A percentile compares a stretch with the other conserved stretches of the same genome.
These are phyloP conservation scores for Stereum hirsutum DNA, from an alignment of 1,284 basidiomycete genomes.

Conservation along the genomic window DNA sequence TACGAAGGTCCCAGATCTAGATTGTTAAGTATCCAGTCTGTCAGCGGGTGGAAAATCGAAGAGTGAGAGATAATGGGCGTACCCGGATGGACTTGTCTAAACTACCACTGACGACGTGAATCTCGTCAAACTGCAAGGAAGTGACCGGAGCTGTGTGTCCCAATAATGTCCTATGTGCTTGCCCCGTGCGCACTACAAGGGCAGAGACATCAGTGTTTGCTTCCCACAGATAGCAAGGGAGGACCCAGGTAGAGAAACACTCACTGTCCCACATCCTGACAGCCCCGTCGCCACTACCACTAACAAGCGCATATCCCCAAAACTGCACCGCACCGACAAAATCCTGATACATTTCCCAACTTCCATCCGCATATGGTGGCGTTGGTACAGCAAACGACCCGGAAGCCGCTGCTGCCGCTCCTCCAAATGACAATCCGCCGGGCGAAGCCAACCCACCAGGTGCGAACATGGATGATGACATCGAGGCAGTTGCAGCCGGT, in stretches of 20 bases:
- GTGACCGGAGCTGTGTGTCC: conserved; percentile 95
- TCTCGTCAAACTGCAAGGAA: conserved; percentile 94
- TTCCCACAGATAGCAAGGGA: conserved; percentile 2
- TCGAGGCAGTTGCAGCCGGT: conserved; percentile 37
- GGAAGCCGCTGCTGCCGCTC: conserved; percentile 46
- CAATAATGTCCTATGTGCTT: conserved; percentile 87
- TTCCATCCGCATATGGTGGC: conserved; percentile 84
- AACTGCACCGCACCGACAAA: conserved; percentile 98
- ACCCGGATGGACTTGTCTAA: conserved; percentile 92
- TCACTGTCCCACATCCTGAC: conserved; percentile 99
- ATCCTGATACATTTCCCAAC: conserved; percentile 93
- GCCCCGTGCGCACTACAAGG: conserved; percentile 87
- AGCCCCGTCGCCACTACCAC: conserved; percentile 93
- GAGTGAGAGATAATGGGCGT: conserved; percentile 20
- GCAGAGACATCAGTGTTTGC: conserved; percentile 3
- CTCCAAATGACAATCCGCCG: no score
- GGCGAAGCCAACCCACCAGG: no score
- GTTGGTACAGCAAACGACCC: conserved; percentile 75
- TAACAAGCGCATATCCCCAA: conserved; percentile 97
- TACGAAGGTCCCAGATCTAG: conserved; percentile 95
- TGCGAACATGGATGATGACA: conserved; percentile 40
- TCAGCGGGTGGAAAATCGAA: neutral
- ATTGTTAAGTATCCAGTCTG: neutral
- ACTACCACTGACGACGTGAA: conserved; percentile 86
- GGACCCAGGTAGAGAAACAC: conserved; percentile 28